These are phyloP conservation scores for Kazachstania bromeliacearum DNA, from an alignment of 805 yeast genomes.

Conservation along the genomic window DNA sequence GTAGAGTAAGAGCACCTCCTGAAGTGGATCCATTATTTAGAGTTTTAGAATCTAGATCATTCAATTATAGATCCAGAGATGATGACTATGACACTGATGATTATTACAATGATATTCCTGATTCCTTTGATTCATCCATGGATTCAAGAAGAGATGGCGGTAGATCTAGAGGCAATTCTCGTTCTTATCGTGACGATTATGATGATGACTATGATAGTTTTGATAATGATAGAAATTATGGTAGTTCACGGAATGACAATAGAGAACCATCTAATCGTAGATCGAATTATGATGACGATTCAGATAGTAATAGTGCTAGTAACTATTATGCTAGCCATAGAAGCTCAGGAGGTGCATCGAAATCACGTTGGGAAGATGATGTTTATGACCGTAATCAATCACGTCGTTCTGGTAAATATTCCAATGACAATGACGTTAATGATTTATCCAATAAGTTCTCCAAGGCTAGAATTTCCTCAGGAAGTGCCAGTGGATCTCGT, in stretches of 20 bases:
- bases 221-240: constrained; percentile 18
- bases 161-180: constrained; percentile 11
- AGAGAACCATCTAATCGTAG: constrained; percentile 7
- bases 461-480: constrained; percentile 29
- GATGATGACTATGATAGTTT: constrained; percentile 22
- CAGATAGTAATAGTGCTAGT: constrained; percentile 34
- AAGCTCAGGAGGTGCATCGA: constrained; percentile 18
- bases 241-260: constrained; percentile 7
- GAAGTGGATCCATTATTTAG: constrained; percentile 81
- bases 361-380: constrained; percentile 79
- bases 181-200: constrained; percentile 18
- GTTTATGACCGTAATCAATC: constrained; percentile 46
- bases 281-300: constrained; percentile 7
- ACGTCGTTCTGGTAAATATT: constrained; percentile 14
- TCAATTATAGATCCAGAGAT: constrained; percentile 43
- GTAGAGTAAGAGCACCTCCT: constrained; percentile 88
- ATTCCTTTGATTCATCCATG: constrained; percentile 33
- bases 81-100: constrained; percentile 54
- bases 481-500: constrained; percentile 19
- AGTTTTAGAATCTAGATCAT: constrained; percentile 77
- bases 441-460: constrained; percentile 33
- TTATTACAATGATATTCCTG: constrained; percentile 50
- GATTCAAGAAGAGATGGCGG: constrained; percentile 23
- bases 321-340: constrained; percentile 31
- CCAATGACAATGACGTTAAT: constrained; percentile 22